A percentile compares a stretch with the other conserved stretches of the same genome.
phyloP scores from a whole-genome alignment of 2,329 filamentous ascomycete species.

The Lasiodiplodia theobromae region DNA sequence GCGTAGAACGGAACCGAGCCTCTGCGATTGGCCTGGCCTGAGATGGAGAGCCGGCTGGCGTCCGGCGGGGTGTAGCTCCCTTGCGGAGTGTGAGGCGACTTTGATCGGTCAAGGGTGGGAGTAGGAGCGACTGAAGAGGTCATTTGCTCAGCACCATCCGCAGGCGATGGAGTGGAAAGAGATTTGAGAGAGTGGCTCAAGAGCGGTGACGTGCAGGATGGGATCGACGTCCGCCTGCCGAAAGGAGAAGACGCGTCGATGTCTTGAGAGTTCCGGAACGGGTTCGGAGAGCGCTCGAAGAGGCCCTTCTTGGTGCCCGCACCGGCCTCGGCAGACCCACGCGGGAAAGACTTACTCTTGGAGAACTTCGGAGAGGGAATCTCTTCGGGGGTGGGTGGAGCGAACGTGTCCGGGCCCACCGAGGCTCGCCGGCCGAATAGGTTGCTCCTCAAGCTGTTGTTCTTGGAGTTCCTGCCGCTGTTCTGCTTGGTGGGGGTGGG shows the following conservation, averaged over 20 bases:
- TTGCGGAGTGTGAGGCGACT: conserved; percentile 78
- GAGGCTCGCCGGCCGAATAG: conserved; percentile 57
- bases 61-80: conserved; percentile 79
- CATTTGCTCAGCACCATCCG: conserved; percentile 57
- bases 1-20: conserved; percentile 48
- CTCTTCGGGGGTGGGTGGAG: conserved; percentile 44
- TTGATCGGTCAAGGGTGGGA: conserved; percentile 63
- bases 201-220: conserved; percentile 17
- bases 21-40: conserved; percentile 55
- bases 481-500: conserved; percentile 88
- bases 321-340: conserved; percentile 21
- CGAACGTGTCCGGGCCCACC: conserved; percentile 56
- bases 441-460: conserved; percentile 59
- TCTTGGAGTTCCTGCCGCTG: conserved; percentile 55
- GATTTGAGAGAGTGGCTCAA: conserved; percentile 28
- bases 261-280: conserved; percentile 21
- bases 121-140: conserved; percentile 62
- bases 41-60: conserved; percentile 83
- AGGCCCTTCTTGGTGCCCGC: conserved; percentile 21
- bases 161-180: conserved; percentile 29
- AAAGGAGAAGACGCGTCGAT: conserved; percentile 13
- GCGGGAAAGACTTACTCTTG: conserved; percentile 47
- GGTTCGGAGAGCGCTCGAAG: conserved; percentile 29
- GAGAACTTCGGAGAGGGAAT: conserved; percentile 37
- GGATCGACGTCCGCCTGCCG: conserved; percentile 16